phyloP scores from a whole-genome alignment of 495 filamentous ascomycete species.

The Penicillium robsamsonii region DNA sequence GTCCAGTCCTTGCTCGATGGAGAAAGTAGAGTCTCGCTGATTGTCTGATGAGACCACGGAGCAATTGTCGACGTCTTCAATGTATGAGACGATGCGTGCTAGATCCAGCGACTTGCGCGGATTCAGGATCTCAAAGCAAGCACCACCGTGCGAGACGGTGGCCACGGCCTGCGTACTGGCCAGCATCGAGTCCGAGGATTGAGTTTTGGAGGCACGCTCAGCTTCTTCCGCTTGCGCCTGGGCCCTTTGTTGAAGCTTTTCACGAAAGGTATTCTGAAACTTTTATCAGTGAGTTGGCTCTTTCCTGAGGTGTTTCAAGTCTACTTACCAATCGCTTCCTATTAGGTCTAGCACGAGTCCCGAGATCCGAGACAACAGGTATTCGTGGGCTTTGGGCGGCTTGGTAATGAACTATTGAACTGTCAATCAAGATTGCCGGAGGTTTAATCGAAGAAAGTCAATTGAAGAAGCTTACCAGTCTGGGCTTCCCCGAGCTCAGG shows the following conservation, averaged over 20 bases:
- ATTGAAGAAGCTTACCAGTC: conserved; percentile 21
- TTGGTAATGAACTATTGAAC: conserved; percentile 16
- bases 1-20: conserved; percentile 23
- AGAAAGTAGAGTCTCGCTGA: conserved; percentile 28
- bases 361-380: conserved; percentile 26
- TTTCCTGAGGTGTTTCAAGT: conserved; percentile 20
- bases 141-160: conserved; percentile 41
- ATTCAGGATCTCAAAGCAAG: conserved; percentile 48
- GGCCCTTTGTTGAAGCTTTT: conserved; percentile 31
- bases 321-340: conserved; percentile 33
- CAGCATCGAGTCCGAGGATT: conserved; percentile 34
- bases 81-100: conserved; percentile 42
- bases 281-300: conserved; percentile 9
- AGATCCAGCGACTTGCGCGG: conserved; percentile 43
- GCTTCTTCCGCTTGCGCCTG: conserved; percentile 21
- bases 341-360: conserved; percentile 25
- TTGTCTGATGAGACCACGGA: conserved; percentile 24
- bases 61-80: conserved; percentile 40
- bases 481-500: conserved; percentile 30
- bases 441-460: neutral
- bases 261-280: conserved; percentile 43
- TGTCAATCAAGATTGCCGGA: conserved; percentile 15
- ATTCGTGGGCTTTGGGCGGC: conserved; percentile 22
- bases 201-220: conserved; percentile 15
- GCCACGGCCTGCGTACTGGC: conserved; percentile 27